Conservation (phyloP, 2,329 filamentous ascomycete species). For the Pseudocercospora cruenta region DNA sequence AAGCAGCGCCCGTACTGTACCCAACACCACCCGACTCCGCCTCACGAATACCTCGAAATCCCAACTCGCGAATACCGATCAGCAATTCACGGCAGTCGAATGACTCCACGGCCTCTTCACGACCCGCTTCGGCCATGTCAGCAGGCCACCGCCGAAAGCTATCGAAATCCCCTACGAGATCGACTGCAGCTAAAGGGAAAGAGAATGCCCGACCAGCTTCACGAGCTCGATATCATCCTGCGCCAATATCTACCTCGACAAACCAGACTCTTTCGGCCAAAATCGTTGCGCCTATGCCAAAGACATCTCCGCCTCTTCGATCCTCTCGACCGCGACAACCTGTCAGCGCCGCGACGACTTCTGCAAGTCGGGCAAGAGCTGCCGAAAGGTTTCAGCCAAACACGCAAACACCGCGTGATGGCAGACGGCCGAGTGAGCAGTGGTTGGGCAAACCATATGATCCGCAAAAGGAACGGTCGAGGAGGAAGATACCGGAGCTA, state of each 20-base stretch:
- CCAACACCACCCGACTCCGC: conserved; percentile 34
- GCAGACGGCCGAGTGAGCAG: conserved; percentile 52
- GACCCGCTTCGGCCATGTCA: conserved; percentile 33
- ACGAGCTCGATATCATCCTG: conserved; percentile 41
- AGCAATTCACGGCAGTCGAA: conserved; percentile 33
- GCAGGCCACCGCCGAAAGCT: conserved; percentile 29
- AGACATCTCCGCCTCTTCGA: conserved; percentile 75
- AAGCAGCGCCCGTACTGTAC: conserved; percentile 25
- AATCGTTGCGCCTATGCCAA: conserved; percentile 70
- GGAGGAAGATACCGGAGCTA: conserved; percentile 60
- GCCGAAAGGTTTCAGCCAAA: conserved; percentile 59
- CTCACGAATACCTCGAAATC: conserved; percentile 13
- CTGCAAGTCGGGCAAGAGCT: conserved; percentile 68
- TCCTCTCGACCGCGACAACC: conserved; percentile 81
- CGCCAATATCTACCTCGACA: conserved; percentile 32
- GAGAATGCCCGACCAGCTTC: conserved; percentile 34
- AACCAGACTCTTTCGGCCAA: conserved; percentile 64
- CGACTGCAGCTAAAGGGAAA: conserved; percentile 28
- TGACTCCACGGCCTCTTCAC: conserved; percentile 39
- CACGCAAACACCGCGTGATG: conserved; percentile 40
- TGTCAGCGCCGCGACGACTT: conserved; percentile 73
- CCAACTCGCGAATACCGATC: conserved; percentile 38
- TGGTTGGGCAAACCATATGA: conserved; percentile 80
- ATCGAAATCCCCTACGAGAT: conserved; percentile 36
- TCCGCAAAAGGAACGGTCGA: conserved; percentile 57